Base-by-base conservation (phyloP, 2,329 filamentous ascomycete species). In the Teratosphaeria epicoccoides region DNA sequence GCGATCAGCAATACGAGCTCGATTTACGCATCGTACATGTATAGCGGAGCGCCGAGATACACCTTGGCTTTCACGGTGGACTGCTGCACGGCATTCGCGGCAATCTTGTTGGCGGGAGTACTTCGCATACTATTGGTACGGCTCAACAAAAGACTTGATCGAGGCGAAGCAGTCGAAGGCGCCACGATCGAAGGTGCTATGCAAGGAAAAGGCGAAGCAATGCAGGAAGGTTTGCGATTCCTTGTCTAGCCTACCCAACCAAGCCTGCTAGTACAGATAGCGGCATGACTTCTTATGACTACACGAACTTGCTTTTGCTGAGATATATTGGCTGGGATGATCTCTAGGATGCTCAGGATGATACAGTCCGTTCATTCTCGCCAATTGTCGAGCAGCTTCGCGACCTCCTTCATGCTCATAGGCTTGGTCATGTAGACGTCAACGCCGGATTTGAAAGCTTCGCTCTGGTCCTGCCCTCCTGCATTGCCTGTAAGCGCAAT, bases 141-240 rank as follows among this genome's bases (percentile, higher is more conserved):
- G 43, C 63, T 88, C 60, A 90, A 89, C 62, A 81, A 76, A 71
- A 86, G 81, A 66, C 71, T 89, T 2, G 84, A 87, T 37, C 33
- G 48, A 24, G 49, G 48, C 25, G 37, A 45, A 23, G 9, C 20
- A 20, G n/a, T 50, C 7, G n/a, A 43, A 14, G 48, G 29, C 22
- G 48, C 20, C 24, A 43, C 23, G n/a, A 28, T 10, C 20, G 48
- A 37, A 24, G 48, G 20, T 17, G 48, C 11, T 20, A 22, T 40
- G 6, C 46, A 26, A 47, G 48, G 37, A 24, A 23, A 50, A n/a
- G 48, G 48, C 17, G 48, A 29, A 24, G 48, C 40, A 11, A 20
- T 45, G 48, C 48, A 26, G 24, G 45, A 33, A 23, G 48, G 48
- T 23, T 50, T 50, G 24, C 22, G 48, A 12, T 50, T 33, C 37